Evolutionary conservation across 805 yeast genomes (phyloP), one percentile per base, ranked within the genome.

Genomic region (Candida nanaspora): DNA sequence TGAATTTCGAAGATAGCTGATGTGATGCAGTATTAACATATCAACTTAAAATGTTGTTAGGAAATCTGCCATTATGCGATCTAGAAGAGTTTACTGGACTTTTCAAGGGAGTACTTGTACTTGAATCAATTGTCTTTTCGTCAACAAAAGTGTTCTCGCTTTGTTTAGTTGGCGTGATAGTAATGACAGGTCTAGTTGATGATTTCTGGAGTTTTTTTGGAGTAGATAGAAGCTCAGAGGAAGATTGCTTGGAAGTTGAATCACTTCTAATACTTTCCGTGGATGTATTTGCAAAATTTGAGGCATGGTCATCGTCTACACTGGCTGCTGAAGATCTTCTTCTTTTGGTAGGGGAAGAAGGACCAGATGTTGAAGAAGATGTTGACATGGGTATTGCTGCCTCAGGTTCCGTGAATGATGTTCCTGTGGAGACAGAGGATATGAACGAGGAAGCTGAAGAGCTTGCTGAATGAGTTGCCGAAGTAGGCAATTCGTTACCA

Each of bases 41-140:
- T 39, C 36, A 42, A 15, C 45, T 39, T 18, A 46, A 35, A 15
- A 48, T 44, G 33, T 48, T 38, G n/a, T 47, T 45, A 18, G 49
- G 52, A 32, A 48, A 48, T 26, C 39, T 37, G 13, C 38, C 39
- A 8, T 29, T 16, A 14, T 38, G 35, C 11, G 15, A 13, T 14
- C 29, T 21, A n/a, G 28, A 20, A 15, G 37, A 5, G 5, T 25
- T 6, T 13, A 16, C 18, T 3, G 46, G 44, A 40, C 39, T 37
- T 14, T 29, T 38, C 18, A 44, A 22, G 4, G 47, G 44, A 5
- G 38, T 35, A 19, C 34, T 31, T 9, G 22, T 19, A n/a, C 9
- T 35, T 35, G 38, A 26, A 18, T n/a, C 16, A 31, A 14, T 14
- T 3, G 23, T n/a, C 4, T n/a, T 20, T 19, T 26, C 32, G 16